Base-by-base conservation (phyloP, 2,329 filamentous ascomycete genomes). In the Penicillium sp. region DNA sequence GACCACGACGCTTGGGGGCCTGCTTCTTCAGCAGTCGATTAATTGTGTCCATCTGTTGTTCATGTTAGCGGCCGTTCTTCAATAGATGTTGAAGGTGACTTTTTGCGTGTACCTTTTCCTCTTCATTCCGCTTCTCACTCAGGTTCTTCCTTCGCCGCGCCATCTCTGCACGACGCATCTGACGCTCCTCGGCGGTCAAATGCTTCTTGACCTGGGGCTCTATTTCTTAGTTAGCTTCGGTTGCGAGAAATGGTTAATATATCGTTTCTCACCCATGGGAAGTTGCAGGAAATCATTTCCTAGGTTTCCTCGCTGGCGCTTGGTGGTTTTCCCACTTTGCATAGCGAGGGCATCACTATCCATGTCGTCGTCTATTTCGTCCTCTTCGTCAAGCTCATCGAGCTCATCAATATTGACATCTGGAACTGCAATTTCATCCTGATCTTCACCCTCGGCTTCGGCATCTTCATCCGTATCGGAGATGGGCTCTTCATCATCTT, bases 81-180 rank as follows among this genome's bases (percentile, higher is more conserved):
- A 38, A 23, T 11, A 2, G 4, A 16, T n/a, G n/a, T 13, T 10
- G 7, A 29, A 4, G 16, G 29, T 38, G 50, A 19, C 23, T 13
- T 25, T 21, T 34, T 46, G 16, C 1, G 27, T 84, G 31, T 68
- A 87, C 87, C 81, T 90, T 91, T 72, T 90, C 88, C 75, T 91
- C 88, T 67, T 90, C 87, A 54, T 89, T 88, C n/a, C 87, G 82
- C 76, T 90, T 89, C 74, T 90, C 88, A 57, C 85, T 88, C 33
- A 90, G 78, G 62, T 90, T 90, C 76, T 90, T 90, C 59, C 88
- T 79, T 52, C 88, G 81, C 55, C 88, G 78, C 9, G 88, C 88
- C 87, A 90, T 90, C 70, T 91, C 88, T 8, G 86, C 85, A 54
- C 88, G 80, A 48, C 88, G 82, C 84, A 89, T 89, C 46, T 85